Percentiles rank a stretch among this genome's conserved stretches.
phyloP scores from a whole-genome alignment of 345 rosid species.

The Eucalyptus tenuipes region DNA sequence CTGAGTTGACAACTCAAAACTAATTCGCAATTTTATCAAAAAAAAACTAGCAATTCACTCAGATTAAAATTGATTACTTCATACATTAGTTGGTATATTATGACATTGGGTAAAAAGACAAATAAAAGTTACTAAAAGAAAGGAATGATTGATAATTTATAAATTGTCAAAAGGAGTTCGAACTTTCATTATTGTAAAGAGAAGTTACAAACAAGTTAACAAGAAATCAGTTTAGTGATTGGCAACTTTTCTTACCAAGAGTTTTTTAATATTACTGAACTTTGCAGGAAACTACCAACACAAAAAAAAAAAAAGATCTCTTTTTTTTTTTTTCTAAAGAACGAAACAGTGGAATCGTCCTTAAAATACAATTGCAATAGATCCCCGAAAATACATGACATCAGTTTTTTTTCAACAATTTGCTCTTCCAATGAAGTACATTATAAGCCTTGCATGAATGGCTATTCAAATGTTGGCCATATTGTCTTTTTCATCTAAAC shows the following conservation, averaged over 20 bases:
- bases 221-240: not conserved
- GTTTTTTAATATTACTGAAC: not conserved
- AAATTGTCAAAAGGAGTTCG: not conserved
- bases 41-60: not conserved
- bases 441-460: not conserved
- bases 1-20: not conserved
- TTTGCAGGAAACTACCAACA: not conserved
- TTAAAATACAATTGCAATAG: not conserved
- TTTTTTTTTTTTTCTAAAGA: not conserved
- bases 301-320: not conserved
- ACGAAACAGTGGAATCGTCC: not conserved
- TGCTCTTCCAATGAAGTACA: not conserved
- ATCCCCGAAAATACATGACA: not conserved
- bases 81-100: not conserved
- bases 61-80: not conserved
- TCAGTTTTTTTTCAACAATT: not conserved
- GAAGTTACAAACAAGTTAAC: not conserved
- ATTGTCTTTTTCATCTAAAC: not conserved
- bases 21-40: not conserved
- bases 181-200: not conserved
- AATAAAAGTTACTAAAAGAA: not conserved
- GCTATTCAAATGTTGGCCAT: not conserved
- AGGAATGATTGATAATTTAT: not conserved
- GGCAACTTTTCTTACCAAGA: not conserved
- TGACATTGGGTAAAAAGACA: not conserved